Conservation (phyloP, 1,284 basidiomycete species). For the Rhodotorula glutinis region DNA sequence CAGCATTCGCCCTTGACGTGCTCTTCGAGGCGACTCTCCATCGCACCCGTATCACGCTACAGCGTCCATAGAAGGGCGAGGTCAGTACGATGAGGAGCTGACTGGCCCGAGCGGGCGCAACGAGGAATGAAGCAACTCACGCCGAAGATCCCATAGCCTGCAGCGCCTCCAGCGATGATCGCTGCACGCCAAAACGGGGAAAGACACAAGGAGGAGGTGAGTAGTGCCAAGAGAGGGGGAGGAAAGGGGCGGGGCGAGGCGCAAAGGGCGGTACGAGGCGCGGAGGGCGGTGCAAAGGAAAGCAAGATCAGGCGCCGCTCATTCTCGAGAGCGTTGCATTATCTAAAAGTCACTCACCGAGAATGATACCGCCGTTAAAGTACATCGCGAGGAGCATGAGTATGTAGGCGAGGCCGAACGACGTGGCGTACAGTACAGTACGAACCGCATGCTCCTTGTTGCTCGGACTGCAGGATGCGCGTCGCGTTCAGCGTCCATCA, state of each 20-base stretch:
- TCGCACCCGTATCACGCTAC: conserved; percentile 26
- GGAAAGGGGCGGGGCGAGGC: too few species aligned
- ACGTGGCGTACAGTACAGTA: conserved; percentile 46
- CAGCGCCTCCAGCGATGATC: conserved; percentile 9
- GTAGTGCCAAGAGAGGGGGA: too few species aligned
- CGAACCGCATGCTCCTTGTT: conserved; percentile 49
- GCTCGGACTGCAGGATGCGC: conserved; percentile 36
- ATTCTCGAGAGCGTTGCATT: not conserved
- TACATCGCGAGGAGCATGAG: conserved; percentile 49
- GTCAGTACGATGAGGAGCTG: too few species aligned
- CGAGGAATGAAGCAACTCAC: conserved; percentile 9
- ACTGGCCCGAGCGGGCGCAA: not conserved
- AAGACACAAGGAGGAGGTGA: too few species aligned
- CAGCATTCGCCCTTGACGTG: conserved; percentile 26
- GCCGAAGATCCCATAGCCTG: conserved; percentile 29
- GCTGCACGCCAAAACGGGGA: too few species aligned
- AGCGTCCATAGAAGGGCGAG: too few species aligned
- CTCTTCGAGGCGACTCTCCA: not conserved
- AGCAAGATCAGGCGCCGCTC: not conserved
- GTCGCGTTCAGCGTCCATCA: not conserved
- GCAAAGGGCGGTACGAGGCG: not conserved
- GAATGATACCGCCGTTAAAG: conserved; percentile 46
- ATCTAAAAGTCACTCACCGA: not conserved
- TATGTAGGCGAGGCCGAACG: conserved; percentile 49
- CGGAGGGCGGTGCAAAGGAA: not conserved